Evolutionary conservation across 2,329 filamentous ascomycete genomes (phyloP), one percentile per base, ranked within the genome.

Genomic region (Neurospora sp.): DNA sequence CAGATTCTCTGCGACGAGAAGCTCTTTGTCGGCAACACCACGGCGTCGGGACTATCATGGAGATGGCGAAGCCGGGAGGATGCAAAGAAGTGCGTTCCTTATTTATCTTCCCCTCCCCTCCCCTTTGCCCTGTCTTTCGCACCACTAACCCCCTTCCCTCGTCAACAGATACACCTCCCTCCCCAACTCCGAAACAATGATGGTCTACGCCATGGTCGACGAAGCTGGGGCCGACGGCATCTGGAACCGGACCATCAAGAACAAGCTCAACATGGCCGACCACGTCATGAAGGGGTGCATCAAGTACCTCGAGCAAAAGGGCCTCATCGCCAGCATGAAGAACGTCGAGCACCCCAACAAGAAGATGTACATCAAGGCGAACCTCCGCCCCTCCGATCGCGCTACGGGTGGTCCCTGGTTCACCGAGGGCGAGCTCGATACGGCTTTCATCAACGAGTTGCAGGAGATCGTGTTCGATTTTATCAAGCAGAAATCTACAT

Each of bases 331-430:
- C 76, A 89, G 90, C 70, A 93, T 98, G 82, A 96, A 95, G 82
- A 96, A 91, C 79, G 93, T 97, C 80, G 93, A 97, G 81, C 90
- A 92, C 77, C 93, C 93, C 38, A 92, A 90, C 74, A 91, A 96
- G 78, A 97, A 97, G 82, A 97, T 97, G 87, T 99, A 96, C 84
- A 97, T 99, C 86, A 90, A 97, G 77, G 89, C 90, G 69, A 90
- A 90, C 73, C 87, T 99, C 72, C 88, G 89, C 11, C 95, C 96
- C 0, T 93, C 91, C 69, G 94, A 97, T 72, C 91, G 96, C 72
- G 92, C 96, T 66, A 97, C 93, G 0, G 96, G 96, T 67, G 96
- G 96, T 1, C 91, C 93, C 9, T 99, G 95, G 93, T 97, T 96
- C 79, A 94, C 92, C 8, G 93, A 97, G 73, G 92, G 93, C 68